These are phyloP conservation scores for Fusarium oligoseptatum DNA, from an alignment of 2,329 filamentous ascomycete genomes.

Conservation along the genomic window DNA sequence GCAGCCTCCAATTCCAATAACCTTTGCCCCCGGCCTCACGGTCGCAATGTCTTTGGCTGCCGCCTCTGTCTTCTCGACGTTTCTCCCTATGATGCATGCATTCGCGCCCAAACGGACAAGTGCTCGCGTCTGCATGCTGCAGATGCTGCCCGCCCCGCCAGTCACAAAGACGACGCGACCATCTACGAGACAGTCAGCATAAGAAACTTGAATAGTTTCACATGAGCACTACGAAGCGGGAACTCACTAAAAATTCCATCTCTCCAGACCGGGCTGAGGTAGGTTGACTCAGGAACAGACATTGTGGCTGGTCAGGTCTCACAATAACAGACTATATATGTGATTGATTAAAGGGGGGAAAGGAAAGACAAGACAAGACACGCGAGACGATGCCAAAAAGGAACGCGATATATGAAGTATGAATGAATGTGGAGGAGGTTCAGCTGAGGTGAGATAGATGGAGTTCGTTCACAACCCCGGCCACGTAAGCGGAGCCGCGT, in stretches of 20 bases:
- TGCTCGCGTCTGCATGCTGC: slow-evolving; percentile 92
- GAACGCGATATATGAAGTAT: not conserved
- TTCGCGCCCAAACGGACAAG: slow-evolving; percentile 92
- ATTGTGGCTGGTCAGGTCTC: slow-evolving; percentile 57
- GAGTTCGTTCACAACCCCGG: not conserved
- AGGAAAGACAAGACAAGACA: not conserved
- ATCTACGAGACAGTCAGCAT: slow-evolving; percentile 62
- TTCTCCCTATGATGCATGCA: slow-evolving; percentile 93
- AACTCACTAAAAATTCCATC: slow-evolving; percentile 85
- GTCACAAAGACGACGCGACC: slow-evolving; percentile 95
- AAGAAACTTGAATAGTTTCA: not conserved
- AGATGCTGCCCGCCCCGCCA: slow-evolving; percentile 93
- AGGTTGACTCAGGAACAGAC: slow-evolving; percentile 79
- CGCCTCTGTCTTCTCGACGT: slow-evolving; percentile 85
- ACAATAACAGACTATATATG: not conserved
- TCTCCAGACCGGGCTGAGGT: slow-evolving; percentile 86
- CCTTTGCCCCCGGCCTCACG: slow-evolving; percentile 81
- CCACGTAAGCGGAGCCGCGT: slow-evolving; percentile 5
- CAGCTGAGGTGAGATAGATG: slow-evolving; percentile 14
- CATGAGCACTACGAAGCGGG: not conserved
- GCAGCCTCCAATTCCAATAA: slow-evolving; percentile 86
- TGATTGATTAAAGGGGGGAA: not conserved
- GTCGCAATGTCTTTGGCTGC: slow-evolving; percentile 86
- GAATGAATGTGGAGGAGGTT: not conserved
- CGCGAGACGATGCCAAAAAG: not conserved